Percentiles rank a stretch among this genome's conserved stretches.
Evolutionary conservation across 129 eudicot genomes (phyloP).

Genomic region (Centrapalus pauciflorus): DNA sequence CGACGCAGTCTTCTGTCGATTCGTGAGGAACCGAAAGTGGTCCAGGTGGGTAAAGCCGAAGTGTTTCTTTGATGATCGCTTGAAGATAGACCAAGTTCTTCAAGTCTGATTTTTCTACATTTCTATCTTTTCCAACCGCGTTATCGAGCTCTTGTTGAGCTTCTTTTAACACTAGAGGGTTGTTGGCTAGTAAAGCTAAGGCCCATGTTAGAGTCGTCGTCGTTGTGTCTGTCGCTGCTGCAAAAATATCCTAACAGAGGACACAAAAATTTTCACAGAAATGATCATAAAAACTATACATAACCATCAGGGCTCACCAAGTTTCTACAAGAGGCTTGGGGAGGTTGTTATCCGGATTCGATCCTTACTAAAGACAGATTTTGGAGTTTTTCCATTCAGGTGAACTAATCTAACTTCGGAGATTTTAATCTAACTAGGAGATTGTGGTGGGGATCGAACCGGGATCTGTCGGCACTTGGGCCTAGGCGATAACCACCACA

Average conservation of each 20-base stretch:
- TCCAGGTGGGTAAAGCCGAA: slow-evolving; percentile 20
- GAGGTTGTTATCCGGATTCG: no score
- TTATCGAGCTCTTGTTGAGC: slow-evolving; percentile 27
- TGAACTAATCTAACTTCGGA: no score
- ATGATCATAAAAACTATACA: no score
- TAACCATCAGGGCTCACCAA: no score
- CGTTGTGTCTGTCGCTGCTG: slow-evolving; percentile 7
- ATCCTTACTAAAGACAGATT: no score
- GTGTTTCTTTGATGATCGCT: slow-evolving; percentile 26
- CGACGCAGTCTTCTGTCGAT: slow-evolving; percentile 24
- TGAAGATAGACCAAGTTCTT: slow-evolving; percentile 21
- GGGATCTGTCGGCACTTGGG: no score
- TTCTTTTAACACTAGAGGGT: slow-evolving; percentile 16
- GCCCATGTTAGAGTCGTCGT: slow-evolving; percentile 21
- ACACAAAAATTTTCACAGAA: neutral
- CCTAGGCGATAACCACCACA: no score
- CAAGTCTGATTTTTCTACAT: slow-evolving; percentile 15
- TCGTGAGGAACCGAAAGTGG: slow-evolving; percentile 25
- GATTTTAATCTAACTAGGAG: no score
- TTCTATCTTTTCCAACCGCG: slow-evolving; percentile 14
- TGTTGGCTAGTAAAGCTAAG: slow-evolving; percentile 25
- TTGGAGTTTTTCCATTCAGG: no score
- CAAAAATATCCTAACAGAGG: slow-evolving; percentile 7
- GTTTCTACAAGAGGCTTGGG: no score
- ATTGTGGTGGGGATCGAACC: no score